Evolutionary conservation across 1,139 yeast genomes (phyloP), one percentile per base, ranked within the genome.

Genomic region (Sugiyamaella novakii): DNA sequence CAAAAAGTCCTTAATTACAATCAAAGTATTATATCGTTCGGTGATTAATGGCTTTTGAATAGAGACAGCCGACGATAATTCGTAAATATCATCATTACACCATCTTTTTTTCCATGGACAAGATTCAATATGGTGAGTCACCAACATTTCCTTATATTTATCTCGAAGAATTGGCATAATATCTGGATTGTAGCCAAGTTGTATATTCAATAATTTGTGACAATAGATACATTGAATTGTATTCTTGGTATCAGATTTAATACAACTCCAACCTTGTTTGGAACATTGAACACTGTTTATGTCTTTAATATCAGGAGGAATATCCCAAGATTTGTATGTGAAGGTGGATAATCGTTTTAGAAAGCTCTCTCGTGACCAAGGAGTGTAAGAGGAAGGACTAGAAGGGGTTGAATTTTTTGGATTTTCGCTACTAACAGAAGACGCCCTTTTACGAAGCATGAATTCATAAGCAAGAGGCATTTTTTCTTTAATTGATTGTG

Each of bases 361-460:
- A 31, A 58, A 53, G 33, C 24, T 34, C 3, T 56, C 57, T 24
- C 59, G 47, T 12, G 58, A 54, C 61, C 61, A 58, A 19, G 61
- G 61, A 19, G 53, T 47, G 35, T 57, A 57, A 15, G 52, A 28
- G 3, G 47, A 21, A 1, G 44, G 28, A 25, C 45, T 11, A 8
- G 33, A 22, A 12, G 38, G 28, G 14, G 21, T 5, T 5, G 21
- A 5, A 22, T 22, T 22, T 22, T 8, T 8, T 22, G 5, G 25
- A 5, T 27, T 18, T 27, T 29, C 12, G 27, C 28, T 18, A n/a
- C 24, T 22, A 12, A 21, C 7, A 14, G 40, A 21, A 18, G 33
- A 27, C 2, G n/a, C 12, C 22, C 34, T 14, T 10, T 33, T 35
- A 2, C 27, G 46, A 25, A 35, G 10, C 46, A 42, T 42, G 19